Evolutionary conservation across 768 basidiomycete species (phyloP), one percentile per base, ranked within the genome.

Genomic region (Chalciporus pseudorubinellus): DNA sequence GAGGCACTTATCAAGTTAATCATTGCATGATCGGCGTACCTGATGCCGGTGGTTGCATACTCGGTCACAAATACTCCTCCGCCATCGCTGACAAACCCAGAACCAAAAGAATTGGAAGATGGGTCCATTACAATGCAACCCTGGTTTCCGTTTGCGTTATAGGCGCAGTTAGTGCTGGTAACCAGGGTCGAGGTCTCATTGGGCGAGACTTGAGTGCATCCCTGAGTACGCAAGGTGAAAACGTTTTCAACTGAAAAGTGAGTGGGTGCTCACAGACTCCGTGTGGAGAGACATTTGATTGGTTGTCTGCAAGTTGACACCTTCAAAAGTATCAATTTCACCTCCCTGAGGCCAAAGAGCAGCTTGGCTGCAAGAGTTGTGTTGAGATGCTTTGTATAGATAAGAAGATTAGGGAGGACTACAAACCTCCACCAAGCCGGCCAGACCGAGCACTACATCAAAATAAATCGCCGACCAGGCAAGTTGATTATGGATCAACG

Each of bases 321-420:
- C 87, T 66, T 94, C 91, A 52, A 93, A 80, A 10, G 86, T 87
- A 66, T 93, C 92, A 54, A 88, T 85, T 63, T 89, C 85, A 22
- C 77, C 84, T 55, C 84, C 85, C 12, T 64, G 63, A 3, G 86
- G 86, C 85, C 86, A 87, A 18, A 68, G 60, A 11, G 74, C 67
- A 1, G 83, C 77, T 60, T 81, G 78, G 16, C 79, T 78, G 34
- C 22, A 8, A 40, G 14, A 8, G 33, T 26, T 13, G 21, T 47
- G 6, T 29, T 36, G 21, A 29, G 19, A 36, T 24, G 3, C 19
- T 24, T 16, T 34, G 10, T n/a, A 19, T 18, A 36, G 18, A 40
- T 38, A 44, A 24, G 2, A 16, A n/a, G n/a, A n/a, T n/a, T 20
- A 42, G 10, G 34, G 6, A 10, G 9, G 39, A 14, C 29, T 9